These are phyloP conservation scores for Solanum neorickii DNA, from an alignment of 257 asterid genomes.

Conservation along the genomic window DNA sequence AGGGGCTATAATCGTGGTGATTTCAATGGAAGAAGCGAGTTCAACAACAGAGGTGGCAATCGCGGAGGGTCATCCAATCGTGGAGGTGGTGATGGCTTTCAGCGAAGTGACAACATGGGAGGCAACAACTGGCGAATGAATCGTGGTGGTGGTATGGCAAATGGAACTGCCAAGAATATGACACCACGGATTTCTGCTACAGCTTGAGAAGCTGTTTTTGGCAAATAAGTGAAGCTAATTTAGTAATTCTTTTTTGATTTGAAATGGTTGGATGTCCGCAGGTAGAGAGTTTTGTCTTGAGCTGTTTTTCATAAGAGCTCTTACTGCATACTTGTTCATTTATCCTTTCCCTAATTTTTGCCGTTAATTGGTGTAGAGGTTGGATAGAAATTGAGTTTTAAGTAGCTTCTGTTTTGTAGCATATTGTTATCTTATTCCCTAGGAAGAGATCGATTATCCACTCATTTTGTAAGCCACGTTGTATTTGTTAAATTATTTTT, in stretches of 20 bases:
- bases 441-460: background rate
- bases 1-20: slow-evolving; percentile 54
- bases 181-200: slow-evolving; percentile 2
- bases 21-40: slow-evolving; percentile 46
- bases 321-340: background rate
- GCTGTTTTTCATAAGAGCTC: background rate
- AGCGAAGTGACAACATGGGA: slow-evolving; percentile 30
- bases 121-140: slow-evolving; percentile 12
- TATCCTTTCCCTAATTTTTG: background rate
- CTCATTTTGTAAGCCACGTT: background rate
- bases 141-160: slow-evolving; percentile 31
- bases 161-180: slow-evolving; percentile 6
- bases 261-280: background rate
- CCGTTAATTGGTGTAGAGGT: background rate
- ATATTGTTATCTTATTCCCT: background rate
- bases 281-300: background rate
- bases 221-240: background rate
- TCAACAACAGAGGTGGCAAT: slow-evolving; percentile 42
- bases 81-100: slow-evolving; percentile 50
- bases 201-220: background rate
- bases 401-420: slow-evolving; percentile 4
- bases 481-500: background rate
- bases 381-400: slow-evolving; percentile 17
- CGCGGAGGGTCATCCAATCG: slow-evolving; percentile 47
- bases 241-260: background rate